Evolutionary conservation across 2,329 filamentous ascomycete genomes (phyloP).

Genomic region (Xylariales sp.): DNA sequence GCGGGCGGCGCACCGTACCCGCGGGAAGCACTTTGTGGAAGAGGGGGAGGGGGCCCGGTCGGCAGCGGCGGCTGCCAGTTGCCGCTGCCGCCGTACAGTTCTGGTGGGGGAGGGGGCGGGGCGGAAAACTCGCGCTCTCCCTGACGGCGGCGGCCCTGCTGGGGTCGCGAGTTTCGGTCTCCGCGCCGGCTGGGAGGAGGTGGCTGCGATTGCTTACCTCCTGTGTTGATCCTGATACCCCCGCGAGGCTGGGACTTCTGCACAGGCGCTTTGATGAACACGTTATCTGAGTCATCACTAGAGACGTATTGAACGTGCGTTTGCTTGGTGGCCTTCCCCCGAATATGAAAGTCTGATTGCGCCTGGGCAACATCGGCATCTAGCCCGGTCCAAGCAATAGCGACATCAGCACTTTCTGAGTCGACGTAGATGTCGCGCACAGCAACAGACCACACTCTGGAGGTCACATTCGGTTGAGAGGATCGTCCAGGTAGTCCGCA

Average conservation of each 20-base stretch:
- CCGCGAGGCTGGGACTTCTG: constrained; percentile 13
- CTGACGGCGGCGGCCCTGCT: constrained; percentile 2
- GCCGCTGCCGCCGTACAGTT: not conserved
- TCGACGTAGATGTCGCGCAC: constrained; percentile 49
- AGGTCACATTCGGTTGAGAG: constrained; percentile 16
- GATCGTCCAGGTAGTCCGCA: constrained; percentile 33
- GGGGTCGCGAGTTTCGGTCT: not conserved
- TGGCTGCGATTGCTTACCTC: not conserved
- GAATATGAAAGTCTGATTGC: constrained; percentile 17
- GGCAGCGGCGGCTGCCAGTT: constrained; percentile 4
- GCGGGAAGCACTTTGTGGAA: constrained; percentile 1
- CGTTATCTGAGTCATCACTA: constrained; percentile 27
- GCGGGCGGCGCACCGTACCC: not conserved
- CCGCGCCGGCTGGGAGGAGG: not conserved
- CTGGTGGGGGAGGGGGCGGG: constrained; percentile 4
- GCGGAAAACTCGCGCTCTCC: constrained; percentile 4
- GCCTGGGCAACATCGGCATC: constrained; percentile 1
- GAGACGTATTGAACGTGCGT: constrained; percentile 26
- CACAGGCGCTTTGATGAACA: constrained; percentile 22
- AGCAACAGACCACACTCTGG: constrained; percentile 47
- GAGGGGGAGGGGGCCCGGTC: constrained; percentile 4
- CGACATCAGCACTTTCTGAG: constrained; percentile 30
- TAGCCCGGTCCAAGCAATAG: constrained; percentile 27
- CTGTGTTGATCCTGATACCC: constrained; percentile 18
- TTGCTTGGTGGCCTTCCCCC: constrained; percentile 18